Evolutionary conservation across 495 filamentous ascomycete genomes (phyloP).

Genomic region (Endocarpon pusillum): DNA sequence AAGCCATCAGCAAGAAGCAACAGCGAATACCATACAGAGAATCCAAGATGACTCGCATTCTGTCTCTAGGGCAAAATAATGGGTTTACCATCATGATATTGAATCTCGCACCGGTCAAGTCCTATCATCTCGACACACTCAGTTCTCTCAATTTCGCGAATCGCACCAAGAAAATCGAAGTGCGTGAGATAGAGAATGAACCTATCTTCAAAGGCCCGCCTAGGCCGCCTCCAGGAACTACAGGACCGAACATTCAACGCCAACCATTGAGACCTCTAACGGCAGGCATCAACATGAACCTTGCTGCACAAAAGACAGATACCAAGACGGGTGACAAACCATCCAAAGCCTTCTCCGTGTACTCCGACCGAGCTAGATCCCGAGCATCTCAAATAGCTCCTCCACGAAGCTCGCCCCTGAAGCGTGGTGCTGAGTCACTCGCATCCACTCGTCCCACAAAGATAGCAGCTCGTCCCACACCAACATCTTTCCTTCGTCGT

Average conservation of each 20-base stretch:
- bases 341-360: slow-evolving; percentile 66
- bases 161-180: slow-evolving; percentile 89
- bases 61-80: slow-evolving; percentile 88
- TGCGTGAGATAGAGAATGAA: slow-evolving; percentile 86
- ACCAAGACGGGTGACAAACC: slow-evolving; percentile 49
- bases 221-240: slow-evolving; percentile 25
- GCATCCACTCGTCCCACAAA: slow-evolving; percentile 21
- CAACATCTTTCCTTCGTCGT: background rate
- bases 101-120: slow-evolving; percentile 71
- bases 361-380: slow-evolving; percentile 46
- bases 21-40: slow-evolving; percentile 83
- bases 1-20: slow-evolving; percentile 71
- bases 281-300: slow-evolving; percentile 40
- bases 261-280: slow-evolving; percentile 65
- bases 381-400: slow-evolving; percentile 15
- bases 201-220: slow-evolving; percentile 61
- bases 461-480: slow-evolving; percentile 17
- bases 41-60: slow-evolving; percentile 91
- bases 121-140: slow-evolving; percentile 85
- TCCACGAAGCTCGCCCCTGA: slow-evolving; percentile 23
- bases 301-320: slow-evolving; percentile 30
- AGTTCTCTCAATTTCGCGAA: slow-evolving; percentile 92
- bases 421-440: slow-evolving; percentile 11
- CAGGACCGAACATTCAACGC: slow-evolving; percentile 33
- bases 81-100: slow-evolving; percentile 93